Evolutionary conservation across 2,329 filamentous ascomycete genomes (phyloP).

Genomic region (Claviceps lovelessii): DNA sequence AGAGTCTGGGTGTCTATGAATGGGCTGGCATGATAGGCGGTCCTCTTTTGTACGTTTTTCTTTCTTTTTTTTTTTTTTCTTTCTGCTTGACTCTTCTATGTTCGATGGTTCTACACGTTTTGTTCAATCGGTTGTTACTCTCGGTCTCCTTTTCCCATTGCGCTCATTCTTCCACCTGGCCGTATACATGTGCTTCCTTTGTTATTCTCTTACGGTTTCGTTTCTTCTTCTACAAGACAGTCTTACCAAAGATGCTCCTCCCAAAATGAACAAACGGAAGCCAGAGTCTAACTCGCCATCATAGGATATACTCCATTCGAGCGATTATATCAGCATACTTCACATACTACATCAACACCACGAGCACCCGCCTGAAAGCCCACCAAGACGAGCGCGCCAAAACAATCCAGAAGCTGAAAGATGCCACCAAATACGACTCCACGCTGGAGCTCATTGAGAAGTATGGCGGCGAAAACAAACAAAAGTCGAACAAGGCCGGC

Average conservation of each 20-base stretch:
- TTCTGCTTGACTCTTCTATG: background rate
- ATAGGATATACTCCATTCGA: constrained; percentile 67
- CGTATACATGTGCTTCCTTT: too few relatives aligned
- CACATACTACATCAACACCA: constrained; percentile 62
- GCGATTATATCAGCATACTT: constrained; percentile 55
- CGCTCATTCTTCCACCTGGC: too few relatives aligned
- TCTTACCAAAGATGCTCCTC: too few relatives aligned
- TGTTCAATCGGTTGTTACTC: too few relatives aligned
- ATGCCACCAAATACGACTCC: constrained; percentile 89
- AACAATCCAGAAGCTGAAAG: constrained; percentile 89
- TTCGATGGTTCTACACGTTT: too few relatives aligned
- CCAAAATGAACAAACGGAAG: background rate
- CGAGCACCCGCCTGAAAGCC: constrained; percentile 55
- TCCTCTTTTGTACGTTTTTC: constrained; percentile 52
- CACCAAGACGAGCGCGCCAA: constrained; percentile 66
- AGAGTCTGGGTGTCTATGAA: constrained; percentile 61
- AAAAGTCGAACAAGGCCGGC: constrained; percentile 3
- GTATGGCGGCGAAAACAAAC: constrained; percentile 57
- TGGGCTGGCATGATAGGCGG: constrained; percentile 66
- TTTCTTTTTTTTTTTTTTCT: too few relatives aligned
- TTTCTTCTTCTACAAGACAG: too few relatives aligned
- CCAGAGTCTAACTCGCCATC: background rate
- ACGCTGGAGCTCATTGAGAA: constrained; percentile 88
- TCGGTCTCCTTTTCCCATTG: too few relatives aligned
- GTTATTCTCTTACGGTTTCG: too few relatives aligned